phyloP scores from a whole-genome alignment of 331 rosid species.

The Pyracantha coccinea region DNA sequence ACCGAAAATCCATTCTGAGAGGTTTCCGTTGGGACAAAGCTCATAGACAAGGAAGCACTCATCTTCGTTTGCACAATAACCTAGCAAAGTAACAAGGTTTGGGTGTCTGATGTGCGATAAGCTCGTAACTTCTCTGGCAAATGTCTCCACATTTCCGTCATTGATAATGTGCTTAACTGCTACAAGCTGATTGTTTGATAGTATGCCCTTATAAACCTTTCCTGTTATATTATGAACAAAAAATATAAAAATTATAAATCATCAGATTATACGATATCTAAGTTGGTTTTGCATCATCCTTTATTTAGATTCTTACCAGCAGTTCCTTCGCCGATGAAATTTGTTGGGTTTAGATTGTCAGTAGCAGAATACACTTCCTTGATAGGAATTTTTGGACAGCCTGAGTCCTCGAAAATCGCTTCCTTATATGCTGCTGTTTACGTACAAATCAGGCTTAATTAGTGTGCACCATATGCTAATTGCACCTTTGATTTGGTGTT shows the following conservation, averaged over 20 bases:
- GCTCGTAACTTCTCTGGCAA: slow-evolving; percentile 19
- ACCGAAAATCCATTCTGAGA: slow-evolving; percentile 28
- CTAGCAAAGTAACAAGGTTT: slow-evolving; percentile 20
- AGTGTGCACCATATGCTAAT: neutral
- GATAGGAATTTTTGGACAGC: slow-evolving; percentile 31
- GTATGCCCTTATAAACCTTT: slow-evolving; percentile 18
- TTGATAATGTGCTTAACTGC: slow-evolving; percentile 21
- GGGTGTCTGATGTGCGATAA: slow-evolving; percentile 21
- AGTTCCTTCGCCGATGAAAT: slow-evolving; percentile 49
- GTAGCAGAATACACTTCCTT: slow-evolving; percentile 44
- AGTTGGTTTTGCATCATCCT: neutral
- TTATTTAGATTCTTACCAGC: slow-evolving; percentile 20
- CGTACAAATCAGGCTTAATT: neutral
- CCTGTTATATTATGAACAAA: slow-evolving; percentile 4
- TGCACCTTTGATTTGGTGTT: neutral
- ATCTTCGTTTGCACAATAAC: slow-evolving; percentile 11
- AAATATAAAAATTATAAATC: neutral
- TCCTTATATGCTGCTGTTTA: slow-evolving; percentile 12
- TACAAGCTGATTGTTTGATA: slow-evolving; percentile 16
- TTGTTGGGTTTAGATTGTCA: slow-evolving; percentile 31
- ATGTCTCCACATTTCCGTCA: slow-evolving; percentile 17
- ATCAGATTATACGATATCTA: neutral
- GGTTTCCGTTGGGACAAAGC: slow-evolving; percentile 30
- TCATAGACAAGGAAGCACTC: slow-evolving; percentile 28
- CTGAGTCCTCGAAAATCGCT: slow-evolving; percentile 17